These are phyloP conservation scores for Amphirosellinia nigrospora DNA, from an alignment of 495 filamentous ascomycete species.

Conservation along the genomic window DNA sequence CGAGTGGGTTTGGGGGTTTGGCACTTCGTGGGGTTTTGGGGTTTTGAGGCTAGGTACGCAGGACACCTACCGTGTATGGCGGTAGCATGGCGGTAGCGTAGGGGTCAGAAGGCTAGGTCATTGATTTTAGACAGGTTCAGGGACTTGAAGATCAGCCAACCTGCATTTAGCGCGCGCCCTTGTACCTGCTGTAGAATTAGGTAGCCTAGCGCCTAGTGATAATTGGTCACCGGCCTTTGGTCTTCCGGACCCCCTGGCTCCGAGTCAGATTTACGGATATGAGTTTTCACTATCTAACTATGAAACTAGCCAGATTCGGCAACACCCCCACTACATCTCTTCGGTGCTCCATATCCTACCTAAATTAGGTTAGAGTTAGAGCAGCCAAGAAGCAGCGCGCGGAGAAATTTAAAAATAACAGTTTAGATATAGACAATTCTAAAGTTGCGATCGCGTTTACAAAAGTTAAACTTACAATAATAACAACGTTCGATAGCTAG, in stretches of 20 bases:
- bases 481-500: no score
- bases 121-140: neutral
- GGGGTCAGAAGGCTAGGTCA: neutral
- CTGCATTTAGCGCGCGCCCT: slow-evolving; percentile 22
- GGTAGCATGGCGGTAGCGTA: neutral
- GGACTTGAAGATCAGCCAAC: neutral
- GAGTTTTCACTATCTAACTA: no score
- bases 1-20: slow-evolving; percentile 15
- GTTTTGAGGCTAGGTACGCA: neutral
- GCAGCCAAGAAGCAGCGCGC: no score
- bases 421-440: no score
- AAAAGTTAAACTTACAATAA: no score
- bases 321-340: no score
- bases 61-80: neutral
- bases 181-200: slow-evolving; percentile 7
- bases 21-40: slow-evolving; percentile 16
- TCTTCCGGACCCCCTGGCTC: slow-evolving; percentile 4
- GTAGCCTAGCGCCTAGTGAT: neutral
- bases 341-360: no score
- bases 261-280: no score
- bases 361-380: no score
- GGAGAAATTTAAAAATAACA: no score
- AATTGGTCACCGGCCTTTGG: slow-evolving; percentile 13
- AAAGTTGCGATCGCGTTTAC: no score
- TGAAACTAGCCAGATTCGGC: no score